A percentile compares a stretch with the other conserved stretches of the same genome.
phyloP scores from a whole-genome alignment of 208 protist species.

The Acanthamoeba quina region DNA sequence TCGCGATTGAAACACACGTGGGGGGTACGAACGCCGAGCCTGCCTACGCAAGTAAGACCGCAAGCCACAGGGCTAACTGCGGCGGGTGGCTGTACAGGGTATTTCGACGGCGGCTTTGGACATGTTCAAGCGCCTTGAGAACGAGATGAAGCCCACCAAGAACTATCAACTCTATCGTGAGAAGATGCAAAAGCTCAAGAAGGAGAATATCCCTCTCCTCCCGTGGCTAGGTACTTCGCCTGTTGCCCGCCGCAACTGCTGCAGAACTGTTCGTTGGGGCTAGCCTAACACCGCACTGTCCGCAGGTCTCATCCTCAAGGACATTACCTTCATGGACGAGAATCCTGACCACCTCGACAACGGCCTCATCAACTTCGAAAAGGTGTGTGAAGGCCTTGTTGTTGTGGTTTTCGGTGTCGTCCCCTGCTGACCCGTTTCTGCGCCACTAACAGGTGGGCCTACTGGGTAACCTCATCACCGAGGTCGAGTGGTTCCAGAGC shows the following conservation, averaged over 20 bases:
- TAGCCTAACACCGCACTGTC: neutral
- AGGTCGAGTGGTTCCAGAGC: constrained; percentile 24
- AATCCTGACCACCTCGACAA: constrained; percentile 47
- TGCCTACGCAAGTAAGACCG: no score
- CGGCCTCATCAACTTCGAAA: constrained; percentile 67
- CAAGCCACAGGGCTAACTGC: neutral
- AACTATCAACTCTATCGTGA: constrained; percentile 57
- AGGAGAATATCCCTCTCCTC: neutral
- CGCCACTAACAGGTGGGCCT: constrained; percentile 6
- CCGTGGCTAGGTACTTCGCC: neutral
- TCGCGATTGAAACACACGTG: constrained; percentile 50
- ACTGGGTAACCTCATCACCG: constrained; percentile 35
- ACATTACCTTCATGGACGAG: constrained; percentile 66
- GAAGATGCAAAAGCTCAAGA: constrained; percentile 16
- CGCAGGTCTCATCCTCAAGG: constrained; percentile 44
- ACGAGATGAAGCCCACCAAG: constrained; percentile 66
- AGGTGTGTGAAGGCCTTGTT: neutral
- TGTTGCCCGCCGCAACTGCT: neutral
- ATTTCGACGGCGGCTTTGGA: constrained; percentile 1
- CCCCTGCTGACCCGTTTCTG: neutral
- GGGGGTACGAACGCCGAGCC: neutral
- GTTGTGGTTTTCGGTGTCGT: neutral
- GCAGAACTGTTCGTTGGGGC: neutral
- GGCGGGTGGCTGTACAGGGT: neutral
- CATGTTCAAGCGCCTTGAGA: constrained; percentile 43